phyloP scores from a whole-genome alignment of 1,284 basidiomycete species.

The Cerioporus squamosus region DNA sequence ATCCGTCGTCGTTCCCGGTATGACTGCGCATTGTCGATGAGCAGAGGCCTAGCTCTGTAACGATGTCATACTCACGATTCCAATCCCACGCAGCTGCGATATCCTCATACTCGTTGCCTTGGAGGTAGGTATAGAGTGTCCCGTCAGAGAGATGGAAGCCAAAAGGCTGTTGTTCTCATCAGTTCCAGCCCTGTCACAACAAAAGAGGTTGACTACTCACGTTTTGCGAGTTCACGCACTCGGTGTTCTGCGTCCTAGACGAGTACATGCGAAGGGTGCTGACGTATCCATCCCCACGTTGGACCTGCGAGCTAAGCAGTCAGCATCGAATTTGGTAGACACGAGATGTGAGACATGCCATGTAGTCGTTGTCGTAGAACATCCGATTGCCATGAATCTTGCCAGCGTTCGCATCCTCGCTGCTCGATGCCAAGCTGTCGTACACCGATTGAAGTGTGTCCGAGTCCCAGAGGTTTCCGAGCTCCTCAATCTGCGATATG shows the following conservation, averaged over 20 bases:
- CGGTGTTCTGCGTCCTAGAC: conserved; percentile 61
- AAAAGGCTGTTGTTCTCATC: conserved; percentile 42
- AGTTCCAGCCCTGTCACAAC: neutral
- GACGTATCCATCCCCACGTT: conserved; percentile 61
- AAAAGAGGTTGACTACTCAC: conserved; percentile 31
- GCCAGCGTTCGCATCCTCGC: conserved; percentile 57
- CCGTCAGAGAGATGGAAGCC: conserved; percentile 75
- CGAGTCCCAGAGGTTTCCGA: conserved; percentile 59
- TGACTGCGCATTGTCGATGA: conserved; percentile 27
- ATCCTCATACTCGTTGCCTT: conserved; percentile 71
- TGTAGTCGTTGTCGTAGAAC: conserved; percentile 73
- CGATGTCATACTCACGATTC: conserved; percentile 46
- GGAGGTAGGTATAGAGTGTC: conserved; percentile 62
- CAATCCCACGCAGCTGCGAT: conserved; percentile 74
- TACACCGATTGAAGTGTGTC: conserved; percentile 46
- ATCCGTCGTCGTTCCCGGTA: conserved; percentile 70
- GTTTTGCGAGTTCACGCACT: conserved; percentile 69
- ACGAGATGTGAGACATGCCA: conserved; percentile 42
- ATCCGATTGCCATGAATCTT: conserved; percentile 61
- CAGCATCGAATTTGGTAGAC: neutral
- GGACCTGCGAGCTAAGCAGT: conserved; percentile 43
- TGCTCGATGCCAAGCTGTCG: conserved; percentile 41
- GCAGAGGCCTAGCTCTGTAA: too few species aligned
- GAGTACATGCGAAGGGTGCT: conserved; percentile 71
- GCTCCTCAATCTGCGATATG: conserved; percentile 51